These are phyloP conservation scores for Arabidopsis thaliana DNA, from an alignment of 345 rosid genomes.

Conservation along the genomic window DNA sequence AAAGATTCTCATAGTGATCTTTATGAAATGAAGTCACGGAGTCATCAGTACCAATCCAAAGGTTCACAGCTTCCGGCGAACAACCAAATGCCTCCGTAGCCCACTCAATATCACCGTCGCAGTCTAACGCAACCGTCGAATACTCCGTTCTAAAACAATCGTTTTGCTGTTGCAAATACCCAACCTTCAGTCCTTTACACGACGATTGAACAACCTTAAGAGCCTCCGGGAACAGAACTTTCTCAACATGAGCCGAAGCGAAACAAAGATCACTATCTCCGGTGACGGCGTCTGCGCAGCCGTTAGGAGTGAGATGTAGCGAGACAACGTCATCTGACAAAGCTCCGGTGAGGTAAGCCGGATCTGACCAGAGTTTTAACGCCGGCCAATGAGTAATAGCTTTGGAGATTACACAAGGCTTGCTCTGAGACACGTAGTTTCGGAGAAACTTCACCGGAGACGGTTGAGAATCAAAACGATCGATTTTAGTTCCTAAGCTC, in stretches of 20 bases:
- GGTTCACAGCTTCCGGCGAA: constrained; percentile 87
- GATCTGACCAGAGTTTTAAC: constrained; percentile 65
- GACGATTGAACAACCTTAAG: constrained; percentile 52
- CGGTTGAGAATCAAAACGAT: constrained; percentile 59
- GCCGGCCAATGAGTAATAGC: constrained; percentile 80
- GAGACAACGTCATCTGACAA: constrained; percentile 70
- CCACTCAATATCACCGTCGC: constrained; percentile 73
- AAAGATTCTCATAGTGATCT: constrained; percentile 91
- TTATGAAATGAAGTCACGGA: constrained; percentile 86
- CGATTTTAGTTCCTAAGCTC: constrained; percentile 44
- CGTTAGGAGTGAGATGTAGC: constrained; percentile 82
- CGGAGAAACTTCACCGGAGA: constrained; percentile 70
- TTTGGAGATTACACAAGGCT: constrained; percentile 79
- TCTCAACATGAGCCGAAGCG: constrained; percentile 74
- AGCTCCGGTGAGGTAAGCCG: constrained; percentile 54
- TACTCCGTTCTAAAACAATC: constrained; percentile 84
- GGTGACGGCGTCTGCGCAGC: constrained; percentile 71
- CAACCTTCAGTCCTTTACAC: constrained; percentile 45
- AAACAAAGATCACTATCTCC: constrained; percentile 56
- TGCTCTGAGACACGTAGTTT: constrained; percentile 71
- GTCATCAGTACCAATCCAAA: constrained; percentile 81
- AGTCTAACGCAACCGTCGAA: constrained; percentile 55
- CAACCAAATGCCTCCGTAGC: constrained; percentile 80
- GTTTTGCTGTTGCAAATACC: constrained; percentile 83
- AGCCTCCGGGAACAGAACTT: constrained; percentile 62